Base-by-base conservation (phyloP, 1,284 basidiomycete genomes). In the Ustilago loliicola region DNA sequence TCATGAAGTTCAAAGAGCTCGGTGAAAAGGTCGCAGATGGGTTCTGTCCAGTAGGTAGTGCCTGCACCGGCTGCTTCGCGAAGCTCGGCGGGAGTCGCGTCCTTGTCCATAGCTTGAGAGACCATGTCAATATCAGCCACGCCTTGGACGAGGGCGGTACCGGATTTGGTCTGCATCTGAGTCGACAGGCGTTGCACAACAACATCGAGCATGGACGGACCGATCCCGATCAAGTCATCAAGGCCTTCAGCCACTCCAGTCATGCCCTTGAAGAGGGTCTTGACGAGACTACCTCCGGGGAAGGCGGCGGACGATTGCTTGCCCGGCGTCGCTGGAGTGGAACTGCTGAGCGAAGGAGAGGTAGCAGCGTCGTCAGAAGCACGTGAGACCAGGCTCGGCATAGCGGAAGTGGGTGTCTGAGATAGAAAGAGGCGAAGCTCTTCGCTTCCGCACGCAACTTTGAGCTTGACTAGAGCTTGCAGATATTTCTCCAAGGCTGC, bases 1-100 rank as follows among this genome's bases (percentile, higher is more conserved):
- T 94, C 94, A 51, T 97, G 92, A 27, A 98, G 90, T 87, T 98
- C 95, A 79, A 98, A 98, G 9, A 98, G 89, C 25, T 95, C 94
- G 61, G 98, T 90, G 42, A 98, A 90, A 30, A 98, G 88, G 83
- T 98, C 95, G 82, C 95, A 97, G 63, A 99, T 97, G 0, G 96
- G 95, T 1, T 92, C 92, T 1, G 94, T 95, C 86, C 98, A 98
- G 2, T 80, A 82, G 4, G 85, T 86, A 92, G 32, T 94, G 93
- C 59, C 93, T 91, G 86, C 96, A 95, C 74, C 98, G 89, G 21
- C 91, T 91, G 72, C 92, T 91, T 65, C 97, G 93, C 53, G 96
- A 81, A 58, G 87, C 86, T 53, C 92, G 90, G 11, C 93, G 10
- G 77, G 62, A 3, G 64, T 74, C 1, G 76, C 76, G 19, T 66